A percentile compares a stretch with the other conserved stretches of the same genome.
These are phyloP conservation scores for Daedaleopsis sinensis DNA, from an alignment of 768 basidiomycete genomes.

Conservation along the genomic window DNA sequence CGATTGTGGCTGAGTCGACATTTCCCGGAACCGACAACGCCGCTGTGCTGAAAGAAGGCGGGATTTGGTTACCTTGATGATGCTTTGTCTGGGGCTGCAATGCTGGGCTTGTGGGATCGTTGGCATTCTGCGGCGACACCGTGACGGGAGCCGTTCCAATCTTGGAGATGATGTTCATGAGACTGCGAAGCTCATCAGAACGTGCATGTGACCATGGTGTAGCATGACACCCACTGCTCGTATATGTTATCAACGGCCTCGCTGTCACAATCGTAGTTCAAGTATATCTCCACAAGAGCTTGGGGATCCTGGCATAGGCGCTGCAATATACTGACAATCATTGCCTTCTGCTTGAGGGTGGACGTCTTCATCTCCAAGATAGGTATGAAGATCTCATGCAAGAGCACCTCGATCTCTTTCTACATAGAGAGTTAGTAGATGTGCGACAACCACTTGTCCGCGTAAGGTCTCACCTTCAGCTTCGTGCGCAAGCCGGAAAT, in stretches of 20 bases:
- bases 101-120: slow-evolving; percentile 65
- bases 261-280: slow-evolving; percentile 98
- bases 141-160: slow-evolving; percentile 67
- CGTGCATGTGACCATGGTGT: slow-evolving; percentile 7
- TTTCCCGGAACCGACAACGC: slow-evolving; percentile 66
- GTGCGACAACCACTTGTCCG: not conserved
- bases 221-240: slow-evolving; percentile 69
- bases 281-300: slow-evolving; percentile 95
- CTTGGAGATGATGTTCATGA: slow-evolving; percentile 97
- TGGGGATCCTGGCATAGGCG: slow-evolving; percentile 95
- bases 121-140: slow-evolving; percentile 48
- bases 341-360: slow-evolving; percentile 91
- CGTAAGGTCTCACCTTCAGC: slow-evolving; percentile 70
- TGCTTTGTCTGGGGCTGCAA: slow-evolving; percentile 53
- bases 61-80: slow-evolving; percentile 45
- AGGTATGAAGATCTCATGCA: slow-evolving; percentile 98
- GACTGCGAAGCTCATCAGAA: slow-evolving; percentile 39
- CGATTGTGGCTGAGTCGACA: slow-evolving; percentile 67
- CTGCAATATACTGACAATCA: slow-evolving; percentile 86
- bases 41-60: slow-evolving; percentile 68
- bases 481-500: slow-evolving; percentile 93
- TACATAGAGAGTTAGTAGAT: slow-evolving; percentile 34
- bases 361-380: slow-evolving; percentile 98
- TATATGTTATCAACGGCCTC: slow-evolving; percentile 96
- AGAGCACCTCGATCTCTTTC: slow-evolving; percentile 99